Conservation (phyloP, 169 alveolate genomes). For the Eimeria falciformis region DNA sequence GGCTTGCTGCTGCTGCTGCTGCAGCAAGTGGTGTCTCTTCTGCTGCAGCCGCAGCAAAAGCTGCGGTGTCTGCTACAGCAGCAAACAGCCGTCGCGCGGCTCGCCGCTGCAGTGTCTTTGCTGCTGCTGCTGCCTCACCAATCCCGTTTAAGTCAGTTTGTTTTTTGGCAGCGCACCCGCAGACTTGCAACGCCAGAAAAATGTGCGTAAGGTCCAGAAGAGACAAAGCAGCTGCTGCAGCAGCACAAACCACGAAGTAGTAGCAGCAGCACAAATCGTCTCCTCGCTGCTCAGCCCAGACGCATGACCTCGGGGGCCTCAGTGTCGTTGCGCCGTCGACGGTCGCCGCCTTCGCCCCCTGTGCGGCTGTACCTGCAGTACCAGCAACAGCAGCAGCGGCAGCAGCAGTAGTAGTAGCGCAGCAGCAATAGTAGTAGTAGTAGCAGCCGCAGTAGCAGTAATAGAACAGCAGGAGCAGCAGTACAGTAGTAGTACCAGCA, state of each 20-base stretch:
- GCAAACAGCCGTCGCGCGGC: too few relatives aligned
- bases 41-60: not conserved
- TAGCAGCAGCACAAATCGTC: too few relatives aligned
- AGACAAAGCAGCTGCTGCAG: not conserved
- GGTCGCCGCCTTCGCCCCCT: conserved; percentile 1
- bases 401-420: not conserved
- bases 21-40: not conserved
- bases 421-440: not conserved
- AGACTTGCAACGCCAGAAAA: too few relatives aligned
- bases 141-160: too few relatives aligned
- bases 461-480: not conserved
- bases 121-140: too few relatives aligned
- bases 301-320: conserved; percentile 65
- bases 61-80: conserved; percentile 30
- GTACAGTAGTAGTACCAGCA: conserved; percentile 1
- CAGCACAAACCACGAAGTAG: not conserved
- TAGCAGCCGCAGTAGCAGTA: not conserved
- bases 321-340: conserved; percentile 34
- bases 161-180: not conserved
- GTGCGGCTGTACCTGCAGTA: conserved; percentile 45
- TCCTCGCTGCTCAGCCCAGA: conserved; percentile 16
- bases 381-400: not conserved
- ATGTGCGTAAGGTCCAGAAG: too few relatives aligned
- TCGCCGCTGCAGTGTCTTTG: too few relatives aligned
- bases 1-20: not conserved